phyloP scores from a whole-genome alignment of 192 early-diverging fungal species.

The Entophlyctis luteolus region DNA sequence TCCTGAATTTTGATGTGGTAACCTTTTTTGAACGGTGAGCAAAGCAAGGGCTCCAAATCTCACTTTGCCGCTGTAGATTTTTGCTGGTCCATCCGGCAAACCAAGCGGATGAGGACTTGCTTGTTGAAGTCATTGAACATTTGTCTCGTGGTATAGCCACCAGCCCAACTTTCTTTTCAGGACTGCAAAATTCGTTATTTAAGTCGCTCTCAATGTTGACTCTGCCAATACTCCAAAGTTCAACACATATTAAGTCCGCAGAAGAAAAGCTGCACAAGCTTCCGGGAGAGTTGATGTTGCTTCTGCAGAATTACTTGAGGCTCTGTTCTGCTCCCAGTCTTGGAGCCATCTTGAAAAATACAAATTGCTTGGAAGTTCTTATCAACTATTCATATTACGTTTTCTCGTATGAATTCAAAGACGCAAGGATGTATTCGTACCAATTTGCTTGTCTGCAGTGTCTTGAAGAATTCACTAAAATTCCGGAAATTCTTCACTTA shows the following conservation, averaged over 20 bases:
- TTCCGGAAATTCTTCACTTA: constrained; percentile 7
- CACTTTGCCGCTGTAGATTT: constrained; percentile 14
- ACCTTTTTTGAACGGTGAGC: too few relatives aligned
- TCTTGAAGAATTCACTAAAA: constrained; percentile 12
- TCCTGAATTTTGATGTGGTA: too few relatives aligned
- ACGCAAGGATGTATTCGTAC: neutral
- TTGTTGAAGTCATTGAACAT: constrained; percentile 22
- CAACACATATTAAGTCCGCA: neutral
- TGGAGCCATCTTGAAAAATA: neutral
- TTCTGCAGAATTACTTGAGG: neutral
- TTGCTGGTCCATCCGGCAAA: constrained; percentile 23
- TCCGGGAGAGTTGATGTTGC: constrained; percentile 2
- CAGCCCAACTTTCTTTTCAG: neutral
- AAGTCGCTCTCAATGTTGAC: constrained; percentile 11
- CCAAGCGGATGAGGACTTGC: constrained; percentile 24
- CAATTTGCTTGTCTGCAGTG: constrained; percentile 25
- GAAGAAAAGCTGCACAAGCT: neutral
- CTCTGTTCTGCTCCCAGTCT: neutral
- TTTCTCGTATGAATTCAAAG: constrained; percentile 20
- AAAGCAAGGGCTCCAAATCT: too few relatives aligned
- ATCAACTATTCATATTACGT: constrained; percentile 25
- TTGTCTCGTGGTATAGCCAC: neutral
- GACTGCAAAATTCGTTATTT: constrained; percentile 16
- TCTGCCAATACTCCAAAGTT: constrained; percentile 9
- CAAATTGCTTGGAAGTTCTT: constrained; percentile 20